Evolutionary conservation across 805 yeast genomes (phyloP).

Genomic region (Yamadazyma endophytica): DNA sequence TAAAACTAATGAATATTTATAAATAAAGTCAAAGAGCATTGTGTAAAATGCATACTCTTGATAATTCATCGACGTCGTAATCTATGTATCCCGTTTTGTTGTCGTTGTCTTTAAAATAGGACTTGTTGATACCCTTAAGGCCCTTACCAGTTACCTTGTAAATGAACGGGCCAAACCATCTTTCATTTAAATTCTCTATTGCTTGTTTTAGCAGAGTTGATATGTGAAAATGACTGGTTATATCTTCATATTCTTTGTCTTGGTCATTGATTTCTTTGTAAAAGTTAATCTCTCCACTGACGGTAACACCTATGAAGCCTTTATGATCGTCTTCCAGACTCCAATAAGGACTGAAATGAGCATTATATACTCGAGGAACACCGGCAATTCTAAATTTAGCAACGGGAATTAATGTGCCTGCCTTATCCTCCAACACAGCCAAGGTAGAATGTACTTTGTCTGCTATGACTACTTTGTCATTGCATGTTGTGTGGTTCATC

Average conservation of each 20-base stretch:
- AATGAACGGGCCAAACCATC: conserved; percentile 25
- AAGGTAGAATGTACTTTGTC: conserved; percentile 34
- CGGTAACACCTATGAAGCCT: conserved; percentile 19
- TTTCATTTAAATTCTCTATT: conserved; percentile 5
- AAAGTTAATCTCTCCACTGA: conserved; percentile 32
- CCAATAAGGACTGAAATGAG: conserved; percentile 15
- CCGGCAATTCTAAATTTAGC: conserved; percentile 17
- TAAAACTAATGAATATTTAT: no score
- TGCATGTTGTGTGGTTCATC: conserved; percentile 24
- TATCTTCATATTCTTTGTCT: conserved; percentile 11
- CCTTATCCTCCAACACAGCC: conserved; percentile 16
- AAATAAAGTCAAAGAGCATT: conserved; percentile 3
- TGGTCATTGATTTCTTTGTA: conserved; percentile 13
- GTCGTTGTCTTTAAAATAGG: conserved; percentile 26
- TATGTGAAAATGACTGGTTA: conserved; percentile 7
- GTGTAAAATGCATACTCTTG: conserved; percentile 7
- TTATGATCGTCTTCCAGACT: conserved; percentile 2
- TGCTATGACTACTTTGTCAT: conserved; percentile 22
- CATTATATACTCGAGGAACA: conserved; percentile 29
- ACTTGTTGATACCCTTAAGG: conserved; percentile 29
- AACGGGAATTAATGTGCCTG: conserved; percentile 6
- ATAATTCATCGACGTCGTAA: conserved; percentile 22
- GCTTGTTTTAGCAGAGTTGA: conserved; percentile 1
- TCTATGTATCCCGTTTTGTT: conserved; percentile 25
- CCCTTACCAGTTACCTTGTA: conserved; percentile 41